Conservation (phyloP, 108 stramenopile genomes). For the Phaeodactylum tricornutum region DNA sequence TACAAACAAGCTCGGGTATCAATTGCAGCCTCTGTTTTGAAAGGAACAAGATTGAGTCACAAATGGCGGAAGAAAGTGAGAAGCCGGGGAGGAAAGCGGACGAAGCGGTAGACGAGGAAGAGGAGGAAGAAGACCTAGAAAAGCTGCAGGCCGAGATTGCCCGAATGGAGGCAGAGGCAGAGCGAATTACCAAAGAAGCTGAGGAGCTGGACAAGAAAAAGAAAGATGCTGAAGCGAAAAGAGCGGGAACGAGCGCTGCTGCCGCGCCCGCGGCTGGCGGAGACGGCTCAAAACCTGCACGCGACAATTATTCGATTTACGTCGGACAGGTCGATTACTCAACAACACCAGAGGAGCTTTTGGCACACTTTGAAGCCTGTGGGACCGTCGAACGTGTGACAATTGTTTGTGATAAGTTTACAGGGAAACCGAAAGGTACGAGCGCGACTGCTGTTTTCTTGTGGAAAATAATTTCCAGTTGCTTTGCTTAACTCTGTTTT, state of each 20-base stretch:
- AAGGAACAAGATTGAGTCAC: too few species aligned
- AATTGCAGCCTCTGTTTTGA: too few species aligned
- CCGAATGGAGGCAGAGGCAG: slow-evolving; percentile 82
- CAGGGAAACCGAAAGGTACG: slow-evolving; percentile 88
- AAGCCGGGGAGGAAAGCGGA: slow-evolving; percentile 9
- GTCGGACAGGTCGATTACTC: slow-evolving; percentile 98
- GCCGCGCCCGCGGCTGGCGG: slow-evolving; percentile 4
- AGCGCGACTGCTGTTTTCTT: too few species aligned
- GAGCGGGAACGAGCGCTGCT: background rate
- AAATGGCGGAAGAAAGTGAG: slow-evolving; percentile 1
- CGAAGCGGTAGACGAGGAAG: slow-evolving; percentile 24
- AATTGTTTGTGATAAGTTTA: slow-evolving; percentile 94
- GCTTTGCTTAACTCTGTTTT: slow-evolving; percentile 1
- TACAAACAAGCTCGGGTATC: too few species aligned
- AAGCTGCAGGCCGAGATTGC: slow-evolving; percentile 68
- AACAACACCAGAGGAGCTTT: slow-evolving; percentile 89
- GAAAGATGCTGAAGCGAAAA: background rate
- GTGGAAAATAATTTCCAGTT: too few species aligned
- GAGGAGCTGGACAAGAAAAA: slow-evolving; percentile 32
- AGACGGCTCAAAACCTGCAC: slow-evolving; percentile 1
- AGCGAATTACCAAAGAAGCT: slow-evolving; percentile 51
- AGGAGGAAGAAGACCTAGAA: slow-evolving; percentile 42
- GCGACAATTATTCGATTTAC: slow-evolving; percentile 61
- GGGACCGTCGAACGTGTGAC: slow-evolving; percentile 96
- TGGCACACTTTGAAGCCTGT: slow-evolving; percentile 90